Evolutionary conservation across 331 rosid genomes (phyloP), one percentile per base, ranked within the genome.

Genomic region (Erythrophleum ivorense): DNA sequence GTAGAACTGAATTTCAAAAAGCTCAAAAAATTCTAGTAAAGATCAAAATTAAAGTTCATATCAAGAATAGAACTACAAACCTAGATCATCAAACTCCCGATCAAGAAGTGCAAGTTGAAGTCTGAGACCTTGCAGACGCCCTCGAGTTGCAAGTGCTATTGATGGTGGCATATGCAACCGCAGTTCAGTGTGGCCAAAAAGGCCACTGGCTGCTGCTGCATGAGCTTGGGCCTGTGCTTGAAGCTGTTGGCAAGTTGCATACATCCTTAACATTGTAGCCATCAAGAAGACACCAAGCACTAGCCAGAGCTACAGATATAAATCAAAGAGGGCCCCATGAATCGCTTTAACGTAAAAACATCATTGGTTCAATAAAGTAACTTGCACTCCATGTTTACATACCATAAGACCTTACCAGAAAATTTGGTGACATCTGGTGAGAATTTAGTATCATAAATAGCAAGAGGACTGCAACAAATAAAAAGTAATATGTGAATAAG

Each of bases 81-180:
- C 97, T 82, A 94, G 85, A 81, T 94, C 98, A 83, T 94, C 98
- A 79, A 94, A 94, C 85, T 94, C 98, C 68, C 97, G 89, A 85
- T 94, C 98, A 86, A 94, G 98, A 77, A 94, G 93, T 71, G 98
- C 96, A 85, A 94, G 97, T 82, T 94, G 98, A 86, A 92, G 98
- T 84, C 98, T 91, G 69, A 94, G 92, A 76, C 98, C 98, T 77
- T 92, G 98, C 86, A 94, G 82, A 74, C 97, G 97, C 67, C 98
- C 97, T 83, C 97, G 78, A 53, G 90, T 94, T 64, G 97, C 92
- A 24, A 94, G 92, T 21, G 94, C 94, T 82, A 92, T 92, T 43
- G 98, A 91, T 76, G 97, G 93, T 53, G 97, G 97, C 97, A 92
- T 90, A 85, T 89, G 97, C 88, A 94, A 65, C 85, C 98, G 91